Evolutionary conservation across 306 rosid genomes (phyloP), one percentile per base, ranked within the genome.

Genomic region (Fragaria nilgerrensis): DNA sequence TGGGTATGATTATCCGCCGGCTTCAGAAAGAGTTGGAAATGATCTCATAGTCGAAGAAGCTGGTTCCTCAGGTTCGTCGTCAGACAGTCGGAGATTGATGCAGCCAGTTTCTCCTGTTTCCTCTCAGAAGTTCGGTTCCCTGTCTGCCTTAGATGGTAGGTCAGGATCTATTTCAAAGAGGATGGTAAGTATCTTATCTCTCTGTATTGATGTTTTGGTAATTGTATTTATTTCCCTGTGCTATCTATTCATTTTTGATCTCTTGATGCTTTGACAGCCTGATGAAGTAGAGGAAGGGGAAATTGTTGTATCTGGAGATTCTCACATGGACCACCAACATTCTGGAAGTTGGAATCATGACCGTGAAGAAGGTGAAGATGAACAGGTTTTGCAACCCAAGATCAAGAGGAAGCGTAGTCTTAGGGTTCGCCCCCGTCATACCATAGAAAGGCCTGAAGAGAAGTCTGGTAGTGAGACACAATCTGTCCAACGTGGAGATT

Each of bases 211-310:
- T 76, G 58, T 52, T 77, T 74, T 80, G 53, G 58, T 43, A 82
- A 72, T 65, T 69, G 17, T 25, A 29, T 15, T 70, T 48, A 39
- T 78, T 86, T 62, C 47, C 77, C 67, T 61, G 74, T 78, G 70
- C 69, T 44, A 39, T 84, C 20, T 81, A 78, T 83, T 86, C 74
- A 63, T 75, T 81, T 76, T 75, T 76, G 23, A 29, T 79, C 70
- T 85, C 56, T 49, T 77, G 78, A 52, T 72, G 58, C 36, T 79
- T 89, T 89, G 74, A 74, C 90, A 95, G 98, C 78, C 87, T 61
- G 96, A 92, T 81, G 98, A 92, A 49, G 76, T 95, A 75, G 97
- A 95, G 84, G 98, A 95, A 84, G 97, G 98, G 84, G 98, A 95
- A 87, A 95, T 95, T 80, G 97, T 94, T 11, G 85, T 79, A 50